Percentiles rank a stretch among this genome's conserved stretches.
Evolutionary conservation across 1,284 basidiomycete genomes (phyloP).

Genomic region (Wallemia mellicola): DNA sequence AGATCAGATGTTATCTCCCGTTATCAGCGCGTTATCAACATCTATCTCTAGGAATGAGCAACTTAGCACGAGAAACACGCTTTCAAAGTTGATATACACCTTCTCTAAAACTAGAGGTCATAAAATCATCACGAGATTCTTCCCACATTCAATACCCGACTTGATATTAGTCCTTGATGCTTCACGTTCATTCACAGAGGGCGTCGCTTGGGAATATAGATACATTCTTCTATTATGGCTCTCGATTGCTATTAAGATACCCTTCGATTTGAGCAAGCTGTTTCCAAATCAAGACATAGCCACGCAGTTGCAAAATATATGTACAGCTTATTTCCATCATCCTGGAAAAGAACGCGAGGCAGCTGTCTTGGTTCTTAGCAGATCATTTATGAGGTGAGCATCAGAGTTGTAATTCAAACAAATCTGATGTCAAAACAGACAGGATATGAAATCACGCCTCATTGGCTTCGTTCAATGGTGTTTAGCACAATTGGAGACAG

Average conservation of each 20-base stretch:
- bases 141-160: slow-evolving; percentile 64
- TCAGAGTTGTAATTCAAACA: neutral
- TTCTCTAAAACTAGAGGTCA: slow-evolving; percentile 72
- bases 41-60: slow-evolving; percentile 16
- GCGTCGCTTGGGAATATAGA: slow-evolving; percentile 40
- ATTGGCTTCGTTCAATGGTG: neutral
- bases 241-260: slow-evolving; percentile 71
- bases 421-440: neutral
- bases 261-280: slow-evolving; percentile 40
- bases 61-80: slow-evolving; percentile 20
- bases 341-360: slow-evolving; percentile 55
- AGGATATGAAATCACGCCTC: neutral
- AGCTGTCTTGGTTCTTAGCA: slow-evolving; percentile 37
- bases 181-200: slow-evolving; percentile 6
- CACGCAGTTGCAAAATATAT: slow-evolving; percentile 27
- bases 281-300: slow-evolving; percentile 17
- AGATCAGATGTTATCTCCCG: slow-evolving; percentile 48
- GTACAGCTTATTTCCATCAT: slow-evolving; percentile 28
- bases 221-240: slow-evolving; percentile 75
- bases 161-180: slow-evolving; percentile 23
- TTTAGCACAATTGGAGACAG: neutral
- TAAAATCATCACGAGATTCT: slow-evolving; percentile 72
- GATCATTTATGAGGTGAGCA: slow-evolving; percentile 40
- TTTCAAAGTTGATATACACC: slow-evolving; percentile 41
- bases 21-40: slow-evolving; percentile 32